A percentile compares a stretch with the other conserved stretches of the same genome.
Conservation (phyloP, 2,329 filamentous ascomycete genomes). For the Diaporthe amygdali region DNA sequence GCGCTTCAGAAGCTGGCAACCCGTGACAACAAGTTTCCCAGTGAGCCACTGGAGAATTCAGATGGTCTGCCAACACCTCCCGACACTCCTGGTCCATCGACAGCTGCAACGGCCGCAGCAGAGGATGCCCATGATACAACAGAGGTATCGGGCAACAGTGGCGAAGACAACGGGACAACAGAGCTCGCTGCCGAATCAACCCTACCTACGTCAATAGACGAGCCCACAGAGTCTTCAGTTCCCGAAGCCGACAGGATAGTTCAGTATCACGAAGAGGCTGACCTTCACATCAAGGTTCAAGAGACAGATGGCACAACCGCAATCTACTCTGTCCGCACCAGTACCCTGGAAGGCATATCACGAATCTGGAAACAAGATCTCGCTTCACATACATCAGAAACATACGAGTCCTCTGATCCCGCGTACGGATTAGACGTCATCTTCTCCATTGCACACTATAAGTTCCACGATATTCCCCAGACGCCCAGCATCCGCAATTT, state of each 20-base stretch:
- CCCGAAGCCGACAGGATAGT: background rate
- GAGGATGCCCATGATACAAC: background rate
- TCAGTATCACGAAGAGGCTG: constrained; percentile 29
- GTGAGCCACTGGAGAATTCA: background rate
- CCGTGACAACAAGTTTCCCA: background rate
- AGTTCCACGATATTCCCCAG: constrained; percentile 29
- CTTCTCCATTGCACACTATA: constrained; percentile 32
- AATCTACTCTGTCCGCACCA: constrained; percentile 27
- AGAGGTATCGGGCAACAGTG: background rate
- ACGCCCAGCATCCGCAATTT: constrained; percentile 26
- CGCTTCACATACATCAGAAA: background rate
- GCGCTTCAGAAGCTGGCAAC: constrained; percentile 10
- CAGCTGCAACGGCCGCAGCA: background rate
- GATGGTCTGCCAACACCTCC: constrained; percentile 24
- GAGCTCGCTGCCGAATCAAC: background rate
- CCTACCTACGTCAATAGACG: background rate
- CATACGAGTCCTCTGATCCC: constrained; percentile 15
- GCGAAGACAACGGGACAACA: background rate
- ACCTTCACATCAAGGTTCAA: constrained; percentile 27
- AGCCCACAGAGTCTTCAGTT: background rate
- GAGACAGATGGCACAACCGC: background rate
- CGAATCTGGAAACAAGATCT: constrained; percentile 22
- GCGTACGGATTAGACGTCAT: constrained; percentile 28
- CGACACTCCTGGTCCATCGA: constrained; percentile 20
- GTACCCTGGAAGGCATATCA: constrained; percentile 27